phyloP scores from a whole-genome alignment of 257 asterid species.

The Mitragyna speciosa region DNA sequence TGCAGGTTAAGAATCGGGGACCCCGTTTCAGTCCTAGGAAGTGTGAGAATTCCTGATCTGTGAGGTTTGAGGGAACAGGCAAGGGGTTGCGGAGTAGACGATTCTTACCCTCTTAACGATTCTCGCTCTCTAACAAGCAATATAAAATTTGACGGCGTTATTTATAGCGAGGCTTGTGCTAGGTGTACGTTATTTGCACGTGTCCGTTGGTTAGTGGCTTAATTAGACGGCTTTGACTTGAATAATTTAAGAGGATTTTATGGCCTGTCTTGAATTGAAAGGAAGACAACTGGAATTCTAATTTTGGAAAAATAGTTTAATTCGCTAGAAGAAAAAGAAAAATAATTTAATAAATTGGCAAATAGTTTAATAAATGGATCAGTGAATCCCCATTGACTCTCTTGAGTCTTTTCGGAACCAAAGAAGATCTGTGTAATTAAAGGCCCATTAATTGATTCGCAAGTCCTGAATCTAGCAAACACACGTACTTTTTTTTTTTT shows the following conservation, averaged over 20 bases:
- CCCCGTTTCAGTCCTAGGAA: background rate
- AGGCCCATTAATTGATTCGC: too few species aligned
- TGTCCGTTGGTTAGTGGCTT: background rate
- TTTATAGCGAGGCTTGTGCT: too few species aligned
- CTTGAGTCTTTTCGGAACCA: too few species aligned
- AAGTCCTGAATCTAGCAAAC: too few species aligned
- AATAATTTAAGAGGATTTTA: background rate
- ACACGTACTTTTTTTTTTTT: too few species aligned
- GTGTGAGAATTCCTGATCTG: background rate
- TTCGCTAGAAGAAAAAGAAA: too few species aligned
- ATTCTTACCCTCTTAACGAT: slow-evolving; percentile 10
- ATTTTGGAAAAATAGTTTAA: too few species aligned
- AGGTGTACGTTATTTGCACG: background rate
- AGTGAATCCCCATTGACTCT: too few species aligned
- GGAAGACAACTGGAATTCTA: too few species aligned
- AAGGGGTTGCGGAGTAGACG: slow-evolving; percentile 18
- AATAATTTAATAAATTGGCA: too few species aligned
- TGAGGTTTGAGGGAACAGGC: slow-evolving; percentile 2
- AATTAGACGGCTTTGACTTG: background rate
- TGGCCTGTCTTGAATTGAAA: background rate
- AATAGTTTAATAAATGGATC: too few species aligned
- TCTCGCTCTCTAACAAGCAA: slow-evolving; percentile 1
- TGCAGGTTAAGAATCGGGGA: slow-evolving; percentile 38
- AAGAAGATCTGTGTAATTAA: too few species aligned
- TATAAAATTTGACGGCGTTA: slow-evolving; percentile 14